Conservation (phyloP, 192 early-diverging fungal genomes). For the Spizellomyces punctatus region DNA sequence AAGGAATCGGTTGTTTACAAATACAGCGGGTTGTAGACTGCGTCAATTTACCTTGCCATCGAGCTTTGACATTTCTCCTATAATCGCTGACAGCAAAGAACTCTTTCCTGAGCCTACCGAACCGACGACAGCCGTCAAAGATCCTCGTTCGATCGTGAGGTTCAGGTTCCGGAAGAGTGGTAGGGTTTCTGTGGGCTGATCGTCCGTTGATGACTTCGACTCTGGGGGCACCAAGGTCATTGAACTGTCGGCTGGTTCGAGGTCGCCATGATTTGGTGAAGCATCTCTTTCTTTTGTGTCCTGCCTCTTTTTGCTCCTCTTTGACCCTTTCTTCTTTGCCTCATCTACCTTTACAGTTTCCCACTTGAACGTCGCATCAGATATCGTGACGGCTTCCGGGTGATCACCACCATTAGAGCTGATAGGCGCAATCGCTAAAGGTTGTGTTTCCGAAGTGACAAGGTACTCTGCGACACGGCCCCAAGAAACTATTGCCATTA, state of each 20-base stretch:
- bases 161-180: background rate
- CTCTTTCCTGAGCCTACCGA: conserved; percentile 64
- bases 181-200: background rate
- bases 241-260: background rate
- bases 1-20: background rate
- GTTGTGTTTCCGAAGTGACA: background rate
- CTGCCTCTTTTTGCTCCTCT: background rate
- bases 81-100: conserved; percentile 54
- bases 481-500: background rate
- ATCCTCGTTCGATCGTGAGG: conserved; percentile 47
- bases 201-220: background rate
- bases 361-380: conserved; percentile 61
- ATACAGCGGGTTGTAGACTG: too few relatives aligned
- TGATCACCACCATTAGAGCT: background rate
- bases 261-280: background rate
- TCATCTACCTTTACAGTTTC: conserved; percentile 28
- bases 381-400: conserved; percentile 48
- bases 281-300: conserved; percentile 13
- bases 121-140: conserved; percentile 62
- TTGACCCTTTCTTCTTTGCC: background rate
- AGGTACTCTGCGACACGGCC: background rate
- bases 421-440: background rate
- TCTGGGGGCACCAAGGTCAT: background rate
- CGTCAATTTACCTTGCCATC: conserved; percentile 42
- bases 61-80: conserved; percentile 62